phyloP scores from a whole-genome alignment of 768 basidiomycete genomes.

The Auricularia sp. region DNA sequence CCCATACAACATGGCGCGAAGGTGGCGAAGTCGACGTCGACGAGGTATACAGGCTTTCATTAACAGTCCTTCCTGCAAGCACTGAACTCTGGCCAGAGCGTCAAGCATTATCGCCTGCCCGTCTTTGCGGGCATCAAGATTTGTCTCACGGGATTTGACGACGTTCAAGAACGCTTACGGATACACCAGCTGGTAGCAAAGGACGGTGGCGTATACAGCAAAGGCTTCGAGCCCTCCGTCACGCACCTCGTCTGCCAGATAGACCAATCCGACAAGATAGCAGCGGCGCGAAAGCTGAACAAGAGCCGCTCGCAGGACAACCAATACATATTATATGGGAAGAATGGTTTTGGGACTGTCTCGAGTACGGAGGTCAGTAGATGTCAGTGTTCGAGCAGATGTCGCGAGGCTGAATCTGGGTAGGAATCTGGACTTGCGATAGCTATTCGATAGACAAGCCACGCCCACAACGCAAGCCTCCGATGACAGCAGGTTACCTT shows the following conservation, averaged over 20 bases:
- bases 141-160: slow-evolving; percentile 67
- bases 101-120: slow-evolving; percentile 52
- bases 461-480: slow-evolving; percentile 43
- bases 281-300: slow-evolving; percentile 68
- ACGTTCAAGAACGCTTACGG: slow-evolving; percentile 46
- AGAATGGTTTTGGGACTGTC: slow-evolving; percentile 93
- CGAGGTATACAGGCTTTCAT: slow-evolving; percentile 34
- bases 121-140: slow-evolving; percentile 63
- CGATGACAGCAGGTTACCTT: background rate
- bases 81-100: slow-evolving; percentile 35
- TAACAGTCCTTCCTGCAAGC: background rate
- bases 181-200: slow-evolving; percentile 52
- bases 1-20: slow-evolving; percentile 62
- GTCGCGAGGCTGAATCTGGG: background rate
- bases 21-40: slow-evolving; percentile 70
- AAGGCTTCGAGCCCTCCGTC: slow-evolving; percentile 62
- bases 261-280: slow-evolving; percentile 58
- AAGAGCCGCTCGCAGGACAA: slow-evolving; percentile 45
- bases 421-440: slow-evolving; percentile 57
- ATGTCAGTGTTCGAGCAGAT: background rate
- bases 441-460: slow-evolving; percentile 50
- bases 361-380: slow-evolving; percentile 56
- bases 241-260: slow-evolving; percentile 73
- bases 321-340: slow-evolving; percentile 81
- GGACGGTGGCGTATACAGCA: slow-evolving; percentile 61